These are phyloP conservation scores for Pyrenophora teres DNA, from an alignment of 2,329 filamentous ascomycete genomes.

Conservation along the genomic window DNA sequence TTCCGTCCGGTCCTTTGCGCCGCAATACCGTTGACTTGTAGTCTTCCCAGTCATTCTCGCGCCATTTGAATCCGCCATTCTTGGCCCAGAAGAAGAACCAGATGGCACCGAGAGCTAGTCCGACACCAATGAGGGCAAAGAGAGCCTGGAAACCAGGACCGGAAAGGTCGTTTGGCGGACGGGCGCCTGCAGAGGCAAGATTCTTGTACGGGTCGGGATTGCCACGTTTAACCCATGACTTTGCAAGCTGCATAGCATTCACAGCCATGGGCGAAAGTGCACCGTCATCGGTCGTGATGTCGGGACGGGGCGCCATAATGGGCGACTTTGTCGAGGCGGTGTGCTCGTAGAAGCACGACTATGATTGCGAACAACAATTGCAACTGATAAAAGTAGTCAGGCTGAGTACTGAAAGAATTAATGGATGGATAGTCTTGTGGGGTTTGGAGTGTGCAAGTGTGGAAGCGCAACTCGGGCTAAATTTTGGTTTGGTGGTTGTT, in stretches of 20 bases:
- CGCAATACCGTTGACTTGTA: conserved; percentile 95
- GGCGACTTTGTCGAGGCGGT: conserved; percentile 21
- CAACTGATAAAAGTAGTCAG: conserved; percentile 26
- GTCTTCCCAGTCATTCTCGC: conserved; percentile 90
- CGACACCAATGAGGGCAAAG: conserved; percentile 81
- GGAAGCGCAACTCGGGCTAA: conserved; percentile 15
- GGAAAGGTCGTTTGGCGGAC: conserved; percentile 48
- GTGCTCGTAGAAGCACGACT: conserved; percentile 10
- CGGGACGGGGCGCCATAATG: conserved; percentile 40
- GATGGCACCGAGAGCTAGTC: conserved; percentile 74
- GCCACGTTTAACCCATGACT: conserved; percentile 37
- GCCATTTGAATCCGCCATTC: conserved; percentile 91
- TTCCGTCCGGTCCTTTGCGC: conserved; percentile 86
- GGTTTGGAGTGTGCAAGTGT: conserved; percentile 7
- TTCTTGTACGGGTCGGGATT: conserved; percentile 18
- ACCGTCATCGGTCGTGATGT: conserved; percentile 23
- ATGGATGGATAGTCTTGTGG: conserved; percentile 16
- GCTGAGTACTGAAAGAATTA: conserved; percentile 8
- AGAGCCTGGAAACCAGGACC: conserved; percentile 74
- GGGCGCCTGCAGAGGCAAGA: conserved; percentile 43
- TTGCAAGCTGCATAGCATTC: conserved; percentile 34
- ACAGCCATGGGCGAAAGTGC: conserved; percentile 39
- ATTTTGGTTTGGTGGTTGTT: conserved; percentile 18
- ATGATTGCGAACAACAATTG: conserved; percentile 13
- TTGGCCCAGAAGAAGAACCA: conserved; percentile 99